These are phyloP conservation scores for Datura wrightii DNA, from an alignment of 257 asterid genomes.

Conservation along the genomic window DNA sequence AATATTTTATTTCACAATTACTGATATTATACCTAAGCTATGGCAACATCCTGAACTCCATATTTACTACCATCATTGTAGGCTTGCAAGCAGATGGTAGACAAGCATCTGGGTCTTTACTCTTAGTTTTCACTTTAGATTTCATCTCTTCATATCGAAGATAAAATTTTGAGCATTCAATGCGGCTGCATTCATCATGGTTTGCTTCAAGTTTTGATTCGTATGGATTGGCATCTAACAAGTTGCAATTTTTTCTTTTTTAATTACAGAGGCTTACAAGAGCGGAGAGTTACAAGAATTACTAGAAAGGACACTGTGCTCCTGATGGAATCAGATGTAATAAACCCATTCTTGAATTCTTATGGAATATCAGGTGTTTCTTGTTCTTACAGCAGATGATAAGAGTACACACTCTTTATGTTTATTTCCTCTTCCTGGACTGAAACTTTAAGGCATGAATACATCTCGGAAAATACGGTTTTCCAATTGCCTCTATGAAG, in stretches of 20 bases:
- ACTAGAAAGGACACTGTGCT: slow-evolving; percentile 67
- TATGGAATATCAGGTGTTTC: neutral
- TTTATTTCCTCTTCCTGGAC: neutral
- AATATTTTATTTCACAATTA: neutral
- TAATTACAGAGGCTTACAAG: slow-evolving; percentile 68
- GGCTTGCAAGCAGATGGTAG: neutral
- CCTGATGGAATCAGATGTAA: slow-evolving; percentile 39
- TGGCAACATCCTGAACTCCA: neutral
- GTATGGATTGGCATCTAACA: slow-evolving; percentile 27
- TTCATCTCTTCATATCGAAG: neutral
- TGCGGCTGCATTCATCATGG: neutral
- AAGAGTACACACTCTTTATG: neutral
- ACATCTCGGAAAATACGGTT: neutral
- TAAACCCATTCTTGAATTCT: neutral
- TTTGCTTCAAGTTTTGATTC: neutral
- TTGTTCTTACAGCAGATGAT: neutral
- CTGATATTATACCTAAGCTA: neutral
- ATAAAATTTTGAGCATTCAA: neutral
- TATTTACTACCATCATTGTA: neutral
- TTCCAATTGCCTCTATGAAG: neutral
- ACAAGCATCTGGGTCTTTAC: neutral
- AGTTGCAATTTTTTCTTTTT: slow-evolving; percentile 27
- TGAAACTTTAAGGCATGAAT: neutral
- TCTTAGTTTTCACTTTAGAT: neutral
- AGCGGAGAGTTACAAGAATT: slow-evolving; percentile 78